These are phyloP conservation scores for Eucalyptus regnans DNA, from an alignment of 345 rosid species.

Conservation along the genomic window DNA sequence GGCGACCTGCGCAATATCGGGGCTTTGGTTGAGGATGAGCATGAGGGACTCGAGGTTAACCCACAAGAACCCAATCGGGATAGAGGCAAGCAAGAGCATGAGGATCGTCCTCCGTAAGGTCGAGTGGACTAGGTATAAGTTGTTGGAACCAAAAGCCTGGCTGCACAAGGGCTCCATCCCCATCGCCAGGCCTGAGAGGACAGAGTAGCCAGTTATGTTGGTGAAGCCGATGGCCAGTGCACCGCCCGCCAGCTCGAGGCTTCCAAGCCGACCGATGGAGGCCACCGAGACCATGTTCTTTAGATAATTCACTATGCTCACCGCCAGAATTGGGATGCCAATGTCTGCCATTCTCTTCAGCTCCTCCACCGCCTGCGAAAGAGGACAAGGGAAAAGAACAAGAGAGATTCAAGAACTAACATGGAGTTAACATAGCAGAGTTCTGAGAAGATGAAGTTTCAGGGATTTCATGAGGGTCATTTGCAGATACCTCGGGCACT, in stretches of 20 bases:
- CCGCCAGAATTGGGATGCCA: conserved; percentile 65
- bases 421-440: neutral
- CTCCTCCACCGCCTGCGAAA: conserved; percentile 60
- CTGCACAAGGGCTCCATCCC: conserved; percentile 94
- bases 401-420: neutral
- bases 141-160: conserved; percentile 79
- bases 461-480: neutral
- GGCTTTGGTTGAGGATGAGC: conserved; percentile 53
- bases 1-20: conserved; percentile 54
- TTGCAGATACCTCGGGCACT: conserved; percentile 52
- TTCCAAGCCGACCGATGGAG: conserved; percentile 84
- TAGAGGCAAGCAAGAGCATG: conserved; percentile 47
- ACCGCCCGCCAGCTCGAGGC: conserved; percentile 89
- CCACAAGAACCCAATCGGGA: conserved; percentile 66
- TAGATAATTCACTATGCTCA: conserved; percentile 58
- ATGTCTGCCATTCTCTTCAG: conserved; percentile 49
- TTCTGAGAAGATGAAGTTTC: neutral
- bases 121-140: conserved; percentile 28
- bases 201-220: conserved; percentile 88
- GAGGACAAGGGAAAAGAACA: neutral
- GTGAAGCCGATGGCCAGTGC: conserved; percentile 88
- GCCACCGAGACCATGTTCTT: conserved; percentile 70
- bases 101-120: conserved; percentile 53
- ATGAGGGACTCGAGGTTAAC: conserved; percentile 54
- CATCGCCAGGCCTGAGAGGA: conserved; percentile 74